phyloP scores from a whole-genome alignment of 192 early-diverging fungal genomes.

The Podila verticillata region DNA sequence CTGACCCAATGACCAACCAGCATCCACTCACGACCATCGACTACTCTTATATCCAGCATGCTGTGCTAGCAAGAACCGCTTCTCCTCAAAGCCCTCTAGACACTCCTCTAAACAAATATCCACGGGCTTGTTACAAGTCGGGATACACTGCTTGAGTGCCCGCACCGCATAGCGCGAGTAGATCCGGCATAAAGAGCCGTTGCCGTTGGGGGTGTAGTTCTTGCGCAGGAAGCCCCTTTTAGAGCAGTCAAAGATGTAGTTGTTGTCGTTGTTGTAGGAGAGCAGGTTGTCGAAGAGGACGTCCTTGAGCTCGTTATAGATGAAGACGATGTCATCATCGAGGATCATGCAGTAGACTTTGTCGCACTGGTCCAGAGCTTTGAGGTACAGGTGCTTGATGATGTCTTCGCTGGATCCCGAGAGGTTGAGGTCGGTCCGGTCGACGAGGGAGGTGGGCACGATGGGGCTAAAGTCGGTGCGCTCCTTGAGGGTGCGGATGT shows the following conservation, averaged over 20 bases:
- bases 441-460: neutral
- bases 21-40: neutral
- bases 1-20: no score
- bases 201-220: constrained; percentile 14
- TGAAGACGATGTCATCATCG: constrained; percentile 16
- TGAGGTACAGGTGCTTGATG: constrained; percentile 2
- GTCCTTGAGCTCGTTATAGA: constrained; percentile 13
- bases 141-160: neutral
- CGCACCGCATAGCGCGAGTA: constrained; percentile 13
- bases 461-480: constrained; percentile 4
- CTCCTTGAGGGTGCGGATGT: neutral
- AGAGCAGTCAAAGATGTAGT: constrained; percentile 22
- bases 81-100: constrained; percentile 2
- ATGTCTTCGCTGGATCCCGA: constrained; percentile 1
- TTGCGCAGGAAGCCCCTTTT: constrained; percentile 17
- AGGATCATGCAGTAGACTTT: constrained; percentile 20
- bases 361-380: constrained; percentile 9
- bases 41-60: neutral
- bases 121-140: neutral
- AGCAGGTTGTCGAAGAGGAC: constrained; percentile 21
- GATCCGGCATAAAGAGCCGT: constrained; percentile 6
- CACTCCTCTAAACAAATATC: neutral
- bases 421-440: constrained; percentile 2
- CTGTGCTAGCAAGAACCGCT: constrained; percentile 7
- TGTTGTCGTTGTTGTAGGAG: constrained; percentile 29